Conservation (phyloP, 805 yeast genomes). For the Metschnikowia bowlesiae region DNA sequence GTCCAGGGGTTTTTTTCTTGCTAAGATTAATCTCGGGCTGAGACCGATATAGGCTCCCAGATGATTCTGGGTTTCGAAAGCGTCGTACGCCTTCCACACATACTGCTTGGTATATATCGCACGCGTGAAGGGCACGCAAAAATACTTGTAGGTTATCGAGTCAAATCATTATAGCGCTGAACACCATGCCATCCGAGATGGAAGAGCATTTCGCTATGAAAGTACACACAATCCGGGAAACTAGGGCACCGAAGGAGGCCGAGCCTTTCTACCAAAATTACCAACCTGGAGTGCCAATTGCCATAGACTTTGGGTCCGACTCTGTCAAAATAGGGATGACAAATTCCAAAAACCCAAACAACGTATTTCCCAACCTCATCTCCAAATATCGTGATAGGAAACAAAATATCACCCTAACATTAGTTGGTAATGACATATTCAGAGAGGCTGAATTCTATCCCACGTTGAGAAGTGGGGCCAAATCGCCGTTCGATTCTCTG, state of each 20-base stretch:
- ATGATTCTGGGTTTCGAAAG: neutral
- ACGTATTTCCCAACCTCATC: slow-evolving; percentile 62
- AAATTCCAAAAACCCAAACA: slow-evolving; percentile 44
- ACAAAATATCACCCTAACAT: slow-evolving; percentile 53
- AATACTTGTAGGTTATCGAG: slow-evolving; percentile 9
- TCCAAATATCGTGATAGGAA: slow-evolving; percentile 79
- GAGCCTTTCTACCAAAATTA: slow-evolving; percentile 51
- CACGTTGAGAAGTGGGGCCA: slow-evolving; percentile 60
- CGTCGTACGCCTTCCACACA: neutral
- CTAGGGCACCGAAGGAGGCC: slow-evolving; percentile 29
- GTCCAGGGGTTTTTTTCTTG: neutral
- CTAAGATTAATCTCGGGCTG: too few species aligned
- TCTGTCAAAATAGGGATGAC: slow-evolving; percentile 57
- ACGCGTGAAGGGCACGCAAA: neutral
- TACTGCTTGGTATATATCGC: neutral
- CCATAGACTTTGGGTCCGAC: slow-evolving; percentile 79
- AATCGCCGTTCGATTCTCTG: slow-evolving; percentile 83
- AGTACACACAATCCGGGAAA: slow-evolving; percentile 41
- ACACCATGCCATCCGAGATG: slow-evolving; percentile 2
- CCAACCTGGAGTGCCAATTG: slow-evolving; percentile 64
- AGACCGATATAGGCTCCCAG: neutral
- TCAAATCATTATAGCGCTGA: neutral
- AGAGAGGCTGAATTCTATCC: slow-evolving; percentile 46
- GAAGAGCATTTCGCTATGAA: slow-evolving; percentile 38
- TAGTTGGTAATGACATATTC: slow-evolving; percentile 79